Conservation (phyloP, 331 rosid species). For the Spiraea crenata region DNA sequence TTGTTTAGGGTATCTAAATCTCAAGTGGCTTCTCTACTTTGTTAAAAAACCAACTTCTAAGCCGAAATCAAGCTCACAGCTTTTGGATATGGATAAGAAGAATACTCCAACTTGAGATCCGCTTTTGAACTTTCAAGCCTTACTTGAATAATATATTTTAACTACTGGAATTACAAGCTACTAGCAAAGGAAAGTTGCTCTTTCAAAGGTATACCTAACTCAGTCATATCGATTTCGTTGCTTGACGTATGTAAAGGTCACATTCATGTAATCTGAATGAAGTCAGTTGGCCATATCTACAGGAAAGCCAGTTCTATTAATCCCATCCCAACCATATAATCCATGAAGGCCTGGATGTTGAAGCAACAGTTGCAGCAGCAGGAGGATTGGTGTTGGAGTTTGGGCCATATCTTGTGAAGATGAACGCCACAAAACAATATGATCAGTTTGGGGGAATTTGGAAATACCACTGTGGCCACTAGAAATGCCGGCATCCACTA, state of each 20-base stretch:
- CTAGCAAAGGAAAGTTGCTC: too few relatives aligned
- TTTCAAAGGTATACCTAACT: neutral
- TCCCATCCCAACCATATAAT: neutral
- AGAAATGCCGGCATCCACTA: slow-evolving; percentile 49
- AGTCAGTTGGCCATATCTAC: neutral
- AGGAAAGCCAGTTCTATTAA: neutral
- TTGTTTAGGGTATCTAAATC: slow-evolving; percentile 5
- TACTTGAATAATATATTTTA: too few relatives aligned
- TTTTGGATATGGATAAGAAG: neutral
- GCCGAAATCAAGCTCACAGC: slow-evolving; percentile 15
- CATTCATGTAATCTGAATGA: neutral
- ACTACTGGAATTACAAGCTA: too few relatives aligned
- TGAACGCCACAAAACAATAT: slow-evolving; percentile 17
- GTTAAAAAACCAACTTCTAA: slow-evolving; percentile 19
- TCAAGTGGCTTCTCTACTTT: slow-evolving; percentile 9
- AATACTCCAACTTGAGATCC: neutral
- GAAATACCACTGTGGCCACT: slow-evolving; percentile 39
- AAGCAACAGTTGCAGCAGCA: neutral
- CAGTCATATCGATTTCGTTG: neutral
- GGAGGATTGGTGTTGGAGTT: neutral
- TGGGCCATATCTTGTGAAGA: slow-evolving; percentile 27
- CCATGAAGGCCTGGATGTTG: slow-evolving; percentile 11
- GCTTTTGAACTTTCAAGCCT: too few relatives aligned
- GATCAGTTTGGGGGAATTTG: slow-evolving; percentile 1
- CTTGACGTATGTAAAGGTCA: neutral